Conservation (phyloP, 108 stramenopile genomes). For the Discostella stelligeroides region DNA sequence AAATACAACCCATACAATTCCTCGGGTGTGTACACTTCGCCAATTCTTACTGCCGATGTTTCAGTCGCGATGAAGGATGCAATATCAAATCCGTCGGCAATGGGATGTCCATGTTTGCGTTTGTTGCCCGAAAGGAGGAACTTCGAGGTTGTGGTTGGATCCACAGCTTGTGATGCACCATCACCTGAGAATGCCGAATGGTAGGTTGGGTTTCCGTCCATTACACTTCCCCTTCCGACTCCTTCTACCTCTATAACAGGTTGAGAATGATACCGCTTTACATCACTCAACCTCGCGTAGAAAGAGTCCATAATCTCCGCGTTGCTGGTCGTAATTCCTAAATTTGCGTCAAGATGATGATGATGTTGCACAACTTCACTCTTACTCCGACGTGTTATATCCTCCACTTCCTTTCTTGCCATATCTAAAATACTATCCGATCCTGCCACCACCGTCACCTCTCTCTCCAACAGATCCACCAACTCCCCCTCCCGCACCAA, state of each 20-base stretch:
- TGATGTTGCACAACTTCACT: too few species aligned
- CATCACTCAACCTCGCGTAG: conserved; percentile 63
- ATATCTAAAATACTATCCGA: too few species aligned
- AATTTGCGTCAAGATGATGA: too few species aligned
- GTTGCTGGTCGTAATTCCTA: conserved; percentile 7
- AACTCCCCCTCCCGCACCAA: conserved; percentile 49
- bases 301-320: conserved; percentile 48
- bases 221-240: too few species aligned
- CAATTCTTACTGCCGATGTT: conserved; percentile 49
- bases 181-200: too few species aligned
- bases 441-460: conserved; percentile 22
- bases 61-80: conserved; percentile 52
- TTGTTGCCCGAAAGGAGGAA: conserved; percentile 45
- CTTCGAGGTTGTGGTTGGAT: not conserved
- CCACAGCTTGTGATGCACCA: not conserved
- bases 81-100: conserved; percentile 85
- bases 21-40: conserved; percentile 61
- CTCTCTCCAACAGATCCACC: conserved; percentile 36
- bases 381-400: too few species aligned
- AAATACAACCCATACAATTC: conserved; percentile 86
- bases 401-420: too few species aligned
- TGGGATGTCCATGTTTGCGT: conserved; percentile 67
- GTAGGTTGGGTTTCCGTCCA: too few species aligned
- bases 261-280: conserved; percentile 75
- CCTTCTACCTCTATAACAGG: conserved; percentile 36